Conservation (phyloP, 768 basidiomycete species). For the Mrakia hoshinonis region DNA sequence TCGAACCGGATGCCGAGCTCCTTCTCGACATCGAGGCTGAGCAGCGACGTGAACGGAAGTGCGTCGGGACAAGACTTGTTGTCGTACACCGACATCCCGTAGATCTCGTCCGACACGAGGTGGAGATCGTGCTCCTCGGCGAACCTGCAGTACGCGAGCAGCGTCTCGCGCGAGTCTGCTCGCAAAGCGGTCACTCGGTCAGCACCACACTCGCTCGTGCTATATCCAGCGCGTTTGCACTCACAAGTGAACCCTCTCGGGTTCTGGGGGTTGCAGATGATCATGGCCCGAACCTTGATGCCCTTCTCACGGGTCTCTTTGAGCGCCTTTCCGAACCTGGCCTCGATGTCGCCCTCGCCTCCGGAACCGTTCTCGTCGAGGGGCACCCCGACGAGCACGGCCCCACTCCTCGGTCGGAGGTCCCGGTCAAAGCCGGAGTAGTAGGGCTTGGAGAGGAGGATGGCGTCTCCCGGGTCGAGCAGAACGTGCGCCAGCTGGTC, state of each 20-base stretch:
- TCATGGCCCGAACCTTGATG: conserved; percentile 32
- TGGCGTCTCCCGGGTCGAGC: conserved; percentile 37
- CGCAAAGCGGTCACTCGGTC: background rate
- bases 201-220: background rate
- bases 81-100: conserved; percentile 38
- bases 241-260: conserved; percentile 33
- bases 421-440: conserved; percentile 30
- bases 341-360: conserved; percentile 30
- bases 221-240: background rate
- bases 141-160: conserved; percentile 37
- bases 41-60: conserved; percentile 36
- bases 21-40: conserved; percentile 37
- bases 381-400: conserved; percentile 35
- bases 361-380: conserved; percentile 33
- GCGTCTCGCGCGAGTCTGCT: conserved; percentile 34
- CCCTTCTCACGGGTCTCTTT: conserved; percentile 31
- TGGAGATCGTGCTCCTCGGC: conserved; percentile 39
- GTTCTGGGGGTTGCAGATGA: conserved; percentile 37
- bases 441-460: conserved; percentile 37
- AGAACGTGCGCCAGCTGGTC: conserved; percentile 38
- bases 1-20: conserved; percentile 36
- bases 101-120: conserved; percentile 41
- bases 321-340: conserved; percentile 32
- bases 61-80: conserved; percentile 33
- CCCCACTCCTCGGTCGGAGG: conserved; percentile 37